Evolutionary conservation across 2,329 filamentous ascomycete genomes (phyloP), one percentile per base, ranked within the genome.

Genomic region (Claviceps sp.): DNA sequence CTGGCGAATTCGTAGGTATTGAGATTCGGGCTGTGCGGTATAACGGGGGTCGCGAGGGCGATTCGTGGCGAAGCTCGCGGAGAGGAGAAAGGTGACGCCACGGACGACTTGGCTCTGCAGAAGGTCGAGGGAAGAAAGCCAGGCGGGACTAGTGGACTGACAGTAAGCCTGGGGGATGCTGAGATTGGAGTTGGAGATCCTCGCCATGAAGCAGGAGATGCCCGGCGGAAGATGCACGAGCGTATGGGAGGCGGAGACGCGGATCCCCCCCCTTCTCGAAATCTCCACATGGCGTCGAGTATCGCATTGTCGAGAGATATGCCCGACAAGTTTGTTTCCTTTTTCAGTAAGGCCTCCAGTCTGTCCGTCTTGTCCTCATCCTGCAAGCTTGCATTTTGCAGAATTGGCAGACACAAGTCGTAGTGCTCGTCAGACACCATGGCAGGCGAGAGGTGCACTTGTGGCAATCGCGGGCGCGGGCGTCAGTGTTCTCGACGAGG

Each of bases 291-390:
- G 45, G 88, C 86, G 66, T 95, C 89, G 54, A 98, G 75, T 52
- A 96, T 83, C 40, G 86, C 85, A 72, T 96, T 93, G 64, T 97
- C 93, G 51, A 97, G 78, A 22, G 83, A 78, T 57, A 82, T 73
- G 53, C 89, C 91, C 17, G 78, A 79, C 58, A 97, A 73, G 34
- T 75, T 78, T 7, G 88, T 89, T 69, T 90, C 82, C 59, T 82
- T 83, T 68, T 82, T 84, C 61, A 97, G 75, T 50, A 96, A 76
- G 58, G 89, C 86, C 71, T 96, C 90, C 50, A 96, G 76, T 69
- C 80, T 86, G 69, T 97, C 91, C 47, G 87, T 91, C 75, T 93
- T 95, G 64, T 96, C 91, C 69, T 98, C 93, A 57, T 97, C 93
- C 61, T 95, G 88, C 55, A 95, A 76, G 51, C 77, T 75, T 53